These are phyloP conservation scores for Manihot esculenta DNA, from an alignment of 441 rosid genomes.

Conservation along the genomic window DNA sequence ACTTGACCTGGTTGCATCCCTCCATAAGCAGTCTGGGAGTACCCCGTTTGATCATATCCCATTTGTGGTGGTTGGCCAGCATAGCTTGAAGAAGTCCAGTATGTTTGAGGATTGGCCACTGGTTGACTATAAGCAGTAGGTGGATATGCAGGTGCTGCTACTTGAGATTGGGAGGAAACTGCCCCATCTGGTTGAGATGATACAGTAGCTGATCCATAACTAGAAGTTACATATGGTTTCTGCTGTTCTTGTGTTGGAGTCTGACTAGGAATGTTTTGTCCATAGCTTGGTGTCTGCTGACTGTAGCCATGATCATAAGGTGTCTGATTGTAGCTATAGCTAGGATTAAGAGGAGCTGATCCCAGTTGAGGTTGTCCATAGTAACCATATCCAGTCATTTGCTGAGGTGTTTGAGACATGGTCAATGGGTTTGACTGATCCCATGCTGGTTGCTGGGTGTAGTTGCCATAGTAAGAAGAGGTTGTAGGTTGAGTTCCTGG, in stretches of 20 bases:
- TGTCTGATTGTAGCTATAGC: constrained; percentile 19
- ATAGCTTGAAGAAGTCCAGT: constrained; percentile 20
- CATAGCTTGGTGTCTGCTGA: constrained; percentile 24
- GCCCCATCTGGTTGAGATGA: constrained; percentile 21
- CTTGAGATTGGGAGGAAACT: constrained; percentile 18
- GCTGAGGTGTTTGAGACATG: constrained; percentile 22
- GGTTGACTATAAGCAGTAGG: constrained; percentile 21
- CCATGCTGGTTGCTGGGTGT: constrained; percentile 18
- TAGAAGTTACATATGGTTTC: neutral
- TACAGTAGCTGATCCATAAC: constrained; percentile 11
- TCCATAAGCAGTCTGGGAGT: constrained; percentile 20
- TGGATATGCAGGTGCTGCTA: constrained; percentile 16
- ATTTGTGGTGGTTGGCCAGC: constrained; percentile 12
- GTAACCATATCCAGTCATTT: constrained; percentile 27
- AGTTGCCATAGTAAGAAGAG: constrained; percentile 20
- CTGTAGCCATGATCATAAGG: constrained; percentile 12
- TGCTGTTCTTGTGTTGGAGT: constrained; percentile 21
- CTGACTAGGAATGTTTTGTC: constrained; percentile 15
- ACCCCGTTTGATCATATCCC: constrained; percentile 25
- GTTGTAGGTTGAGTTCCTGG: constrained; percentile 22
- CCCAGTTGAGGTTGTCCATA: constrained; percentile 31
- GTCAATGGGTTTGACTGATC: constrained; percentile 19
- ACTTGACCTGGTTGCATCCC: constrained; percentile 1
- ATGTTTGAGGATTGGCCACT: constrained; percentile 15
- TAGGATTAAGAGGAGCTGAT: constrained; percentile 22